Conservation (phyloP, 1,139 yeast genomes). For the Pichia sp. region DNA sequence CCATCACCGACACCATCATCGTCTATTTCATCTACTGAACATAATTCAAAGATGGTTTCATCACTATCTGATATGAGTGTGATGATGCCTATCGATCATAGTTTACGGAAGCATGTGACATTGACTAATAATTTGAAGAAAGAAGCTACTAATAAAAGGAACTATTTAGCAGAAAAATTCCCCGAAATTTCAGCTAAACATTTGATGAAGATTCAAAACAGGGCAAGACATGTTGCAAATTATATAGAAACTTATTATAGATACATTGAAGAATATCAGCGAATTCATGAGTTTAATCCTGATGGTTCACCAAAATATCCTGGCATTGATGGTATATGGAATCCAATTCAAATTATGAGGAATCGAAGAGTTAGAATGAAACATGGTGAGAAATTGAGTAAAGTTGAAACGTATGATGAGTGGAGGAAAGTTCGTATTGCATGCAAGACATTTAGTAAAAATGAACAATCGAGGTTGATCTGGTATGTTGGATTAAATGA, state of each 20-base stretch:
- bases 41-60: neutral
- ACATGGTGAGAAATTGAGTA: slow-evolving; percentile 31
- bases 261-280: slow-evolving; percentile 31
- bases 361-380: slow-evolving; percentile 53
- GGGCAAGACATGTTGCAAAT: slow-evolving; percentile 49
- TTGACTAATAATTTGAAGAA: neutral
- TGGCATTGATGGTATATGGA: slow-evolving; percentile 61
- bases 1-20: neutral
- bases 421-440: slow-evolving; percentile 39
- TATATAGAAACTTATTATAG: slow-evolving; percentile 47
- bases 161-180: neutral
- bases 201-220: slow-evolving; percentile 21
- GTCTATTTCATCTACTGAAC: neutral
- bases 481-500: slow-evolving; percentile 73
- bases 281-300: slow-evolving; percentile 19
- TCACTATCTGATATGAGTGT: slow-evolving; percentile 7
- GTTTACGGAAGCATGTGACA: neutral
- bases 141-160: neutral
- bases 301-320: slow-evolving; percentile 27
- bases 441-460: slow-evolving; percentile 47
- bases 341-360: slow-evolving; percentile 74
- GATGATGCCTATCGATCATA: neutral
- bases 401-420: slow-evolving; percentile 5
- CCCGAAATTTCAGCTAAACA: slow-evolving; percentile 20
- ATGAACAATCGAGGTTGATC: slow-evolving; percentile 28